A percentile compares a stretch with the other conserved stretches of the same genome.
phyloP scores from a whole-genome alignment of 2,329 filamentous ascomycete genomes.

The Leptographium galeiforme region DNA sequence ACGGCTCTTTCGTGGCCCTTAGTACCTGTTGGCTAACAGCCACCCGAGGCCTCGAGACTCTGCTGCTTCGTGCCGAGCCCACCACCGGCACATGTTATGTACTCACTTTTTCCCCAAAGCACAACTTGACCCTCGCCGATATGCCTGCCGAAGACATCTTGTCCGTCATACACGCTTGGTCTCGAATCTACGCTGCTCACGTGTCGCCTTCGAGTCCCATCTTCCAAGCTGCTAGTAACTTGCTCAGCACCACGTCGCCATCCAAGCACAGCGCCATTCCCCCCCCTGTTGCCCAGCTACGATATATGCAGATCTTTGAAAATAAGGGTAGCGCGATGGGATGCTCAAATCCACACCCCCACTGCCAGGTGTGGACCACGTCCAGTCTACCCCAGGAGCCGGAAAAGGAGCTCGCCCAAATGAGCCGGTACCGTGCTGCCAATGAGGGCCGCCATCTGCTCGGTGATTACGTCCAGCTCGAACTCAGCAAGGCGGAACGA shows the following conservation, averaged over 20 bases:
- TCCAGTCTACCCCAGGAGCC: conserved; percentile 86
- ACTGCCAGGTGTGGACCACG: conserved; percentile 93
- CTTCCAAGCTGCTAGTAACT: conserved; percentile 23
- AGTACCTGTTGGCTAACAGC: neutral
- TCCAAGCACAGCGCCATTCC: conserved; percentile 24
- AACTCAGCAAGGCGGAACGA: conserved; percentile 69
- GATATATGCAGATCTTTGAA: conserved; percentile 99
- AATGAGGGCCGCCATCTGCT: conserved; percentile 65
- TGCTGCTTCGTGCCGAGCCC: conserved; percentile 68
- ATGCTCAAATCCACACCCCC: conserved; percentile 95
- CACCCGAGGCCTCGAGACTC: conserved; percentile 50
- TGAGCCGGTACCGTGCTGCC: conserved; percentile 63
- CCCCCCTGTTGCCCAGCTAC: conserved; percentile 60
- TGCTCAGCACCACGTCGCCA: conserved; percentile 22
- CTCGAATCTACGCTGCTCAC: conserved; percentile 73
- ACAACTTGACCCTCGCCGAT: conserved; percentile 87
- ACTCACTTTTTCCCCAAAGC: conserved; percentile 80
- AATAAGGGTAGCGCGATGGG: conserved; percentile 98
- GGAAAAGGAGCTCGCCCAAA: conserved; percentile 60
- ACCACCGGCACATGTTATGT: conserved; percentile 97
- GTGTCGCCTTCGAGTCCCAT: conserved; percentile 60
- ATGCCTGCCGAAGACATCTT: conserved; percentile 65
- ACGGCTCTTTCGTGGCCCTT: no score
- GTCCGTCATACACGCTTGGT: conserved; percentile 82
- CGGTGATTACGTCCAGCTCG: conserved; percentile 74